phyloP scores from a whole-genome alignment of 768 basidiomycete genomes.

The Thelephora ganbajun region DNA sequence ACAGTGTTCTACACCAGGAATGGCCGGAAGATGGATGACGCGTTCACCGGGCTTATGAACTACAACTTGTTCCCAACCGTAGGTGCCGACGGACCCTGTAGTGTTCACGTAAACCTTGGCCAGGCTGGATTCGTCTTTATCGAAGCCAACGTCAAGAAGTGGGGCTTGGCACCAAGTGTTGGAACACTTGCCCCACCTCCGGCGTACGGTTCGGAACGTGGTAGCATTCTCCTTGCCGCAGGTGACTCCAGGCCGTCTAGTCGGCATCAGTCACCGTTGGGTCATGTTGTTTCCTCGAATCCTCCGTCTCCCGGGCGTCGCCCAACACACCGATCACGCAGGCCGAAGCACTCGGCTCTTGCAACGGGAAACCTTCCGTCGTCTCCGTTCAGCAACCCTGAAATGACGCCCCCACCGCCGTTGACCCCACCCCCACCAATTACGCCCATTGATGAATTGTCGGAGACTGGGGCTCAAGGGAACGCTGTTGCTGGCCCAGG shows the following conservation, averaged over 20 bases:
- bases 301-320: conserved; percentile 35
- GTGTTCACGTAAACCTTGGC: conserved; percentile 93
- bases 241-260: conserved; percentile 28
- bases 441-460: conserved; percentile 61
- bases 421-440: conserved; percentile 48
- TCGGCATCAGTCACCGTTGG: conserved; percentile 26
- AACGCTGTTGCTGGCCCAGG: conserved; percentile 20
- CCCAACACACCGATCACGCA: conserved; percentile 41
- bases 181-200: conserved; percentile 96
- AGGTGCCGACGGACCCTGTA: conserved; percentile 92
- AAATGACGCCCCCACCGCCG: conserved; percentile 30
- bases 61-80: conserved; percentile 97
- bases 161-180: conserved; percentile 95
- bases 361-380: conserved; percentile 29
- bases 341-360: conserved; percentile 29
- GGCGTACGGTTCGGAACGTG: conserved; percentile 93
- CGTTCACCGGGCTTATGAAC: conserved; percentile 76
- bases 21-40: conserved; percentile 93
- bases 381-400: conserved; percentile 46
- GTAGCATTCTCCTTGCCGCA: conserved; percentile 89
- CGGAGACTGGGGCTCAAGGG: conserved; percentile 18
- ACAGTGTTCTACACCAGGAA: conserved; percentile 99
- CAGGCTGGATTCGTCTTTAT: conserved; percentile 99
- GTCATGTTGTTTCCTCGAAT: conserved; percentile 25
- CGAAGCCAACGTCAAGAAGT: conserved; percentile 99